Evolutionary conservation across 768 basidiomycete species (phyloP), one percentile per base, ranked within the genome.

Genomic region (Russula compacta): DNA sequence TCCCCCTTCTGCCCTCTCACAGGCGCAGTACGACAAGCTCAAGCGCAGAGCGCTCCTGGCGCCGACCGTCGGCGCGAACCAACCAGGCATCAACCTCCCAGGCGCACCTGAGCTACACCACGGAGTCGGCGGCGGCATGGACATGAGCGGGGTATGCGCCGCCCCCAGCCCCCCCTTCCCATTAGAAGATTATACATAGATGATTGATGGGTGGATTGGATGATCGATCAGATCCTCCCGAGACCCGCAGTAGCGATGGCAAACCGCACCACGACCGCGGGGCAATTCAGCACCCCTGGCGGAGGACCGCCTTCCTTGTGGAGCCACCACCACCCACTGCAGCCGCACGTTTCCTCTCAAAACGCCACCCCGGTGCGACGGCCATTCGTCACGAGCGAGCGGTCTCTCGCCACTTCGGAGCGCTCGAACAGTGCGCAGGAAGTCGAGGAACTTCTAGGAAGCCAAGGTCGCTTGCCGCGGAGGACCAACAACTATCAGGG

Each of bases 1-100:
- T 14, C 24, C 12, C 29, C 6, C n/a, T 43, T 47, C 49, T 33
- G 8, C 33, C 24, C 19, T 6, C 19, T 24, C 17, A 9, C 59
- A 92, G 90, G 75, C 74, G 44, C 87, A 90, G 67, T 81, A 86
- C 62, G 91, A 93, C 69, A 90, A 88, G 69, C 79, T 91, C 66
- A 93, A 90, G 73, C 82, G 90, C 59, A 92, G 83, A 67, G 81
- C 87, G 14, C 77, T 93, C 17, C 81, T 93, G 24, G 83, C 57
- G 6, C 60, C 61, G 10, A 33, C 46, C 8, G 38, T 51, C 19
- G 64, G 50, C 21, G n/a, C 54, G 14, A 55, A 53, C 32, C 53
- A 60, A 48, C 58, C 49, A n/a, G 62, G 58, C 54, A 53, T 53
- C 21, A 58, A 53, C 24, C 54, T 52, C 6, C 33, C 43, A 15